Evolutionary conservation across 1,284 basidiomycete species (phyloP).

Genomic region (Porodaedalea pini): DNA sequence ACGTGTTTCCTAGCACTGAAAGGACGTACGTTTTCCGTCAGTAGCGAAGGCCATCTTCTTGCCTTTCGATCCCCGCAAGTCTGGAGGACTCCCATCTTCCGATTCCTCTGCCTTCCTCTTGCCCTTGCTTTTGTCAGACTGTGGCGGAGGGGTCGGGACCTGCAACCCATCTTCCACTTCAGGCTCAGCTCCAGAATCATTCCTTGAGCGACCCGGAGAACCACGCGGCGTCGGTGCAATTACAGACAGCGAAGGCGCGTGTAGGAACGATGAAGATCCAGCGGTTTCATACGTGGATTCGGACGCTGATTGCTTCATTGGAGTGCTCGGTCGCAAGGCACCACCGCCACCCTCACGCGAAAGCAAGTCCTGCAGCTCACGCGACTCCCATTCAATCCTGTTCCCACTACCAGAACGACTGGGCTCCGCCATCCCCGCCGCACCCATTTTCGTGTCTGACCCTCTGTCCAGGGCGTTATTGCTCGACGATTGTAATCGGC

Average conservation of each 20-base stretch:
- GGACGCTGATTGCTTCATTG: constrained; percentile 15
- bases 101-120: constrained; percentile 50
- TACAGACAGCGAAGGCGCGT: constrained; percentile 23
- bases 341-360: neutral
- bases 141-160: constrained; percentile 28
- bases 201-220: constrained; percentile 23
- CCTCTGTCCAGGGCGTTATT: constrained; percentile 1
- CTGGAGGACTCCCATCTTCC: constrained; percentile 35
- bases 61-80: constrained; percentile 17
- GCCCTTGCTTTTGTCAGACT: constrained; percentile 37
- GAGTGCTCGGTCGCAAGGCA: constrained; percentile 8
- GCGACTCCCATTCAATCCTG: constrained; percentile 13
- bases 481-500: neutral
- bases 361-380: constrained; percentile 7
- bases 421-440: constrained; percentile 1
- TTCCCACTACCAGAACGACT: constrained; percentile 14
- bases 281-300: constrained; percentile 18
- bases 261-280: constrained; percentile 18
- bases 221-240: constrained; percentile 21
- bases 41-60: constrained; percentile 27
- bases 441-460: neutral
- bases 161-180: constrained; percentile 16
- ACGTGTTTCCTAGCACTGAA: constrained; percentile 2
- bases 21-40: constrained; percentile 17
- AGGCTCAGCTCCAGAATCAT: neutral